These are phyloP conservation scores for Cercospora brassicicola DNA, from an alignment of 2,329 filamentous ascomycete genomes.

Conservation along the genomic window DNA sequence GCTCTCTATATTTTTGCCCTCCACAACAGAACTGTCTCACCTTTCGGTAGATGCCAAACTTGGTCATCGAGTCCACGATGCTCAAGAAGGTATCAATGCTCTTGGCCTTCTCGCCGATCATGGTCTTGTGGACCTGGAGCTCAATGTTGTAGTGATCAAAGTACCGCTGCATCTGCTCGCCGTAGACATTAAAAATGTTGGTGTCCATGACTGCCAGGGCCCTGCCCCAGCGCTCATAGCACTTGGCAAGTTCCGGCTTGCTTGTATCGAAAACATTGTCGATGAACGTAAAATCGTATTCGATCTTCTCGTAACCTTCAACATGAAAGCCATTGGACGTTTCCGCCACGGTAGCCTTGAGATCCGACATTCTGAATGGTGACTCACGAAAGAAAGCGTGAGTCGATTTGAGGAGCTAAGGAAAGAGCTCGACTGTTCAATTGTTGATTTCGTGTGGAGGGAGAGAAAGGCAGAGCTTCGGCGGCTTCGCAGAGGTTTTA, in stretches of 20 bases:
- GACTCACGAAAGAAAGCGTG: constrained; percentile 12
- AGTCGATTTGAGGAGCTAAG: constrained; percentile 13
- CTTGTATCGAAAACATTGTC: constrained; percentile 65
- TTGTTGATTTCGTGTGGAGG: constrained; percentile 5
- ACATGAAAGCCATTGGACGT: constrained; percentile 68
- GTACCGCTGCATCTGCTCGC: constrained; percentile 64
- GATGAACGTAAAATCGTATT: constrained; percentile 73
- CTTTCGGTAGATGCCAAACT: constrained; percentile 63
- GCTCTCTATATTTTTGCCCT: neutral
- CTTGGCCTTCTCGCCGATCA: constrained; percentile 75
- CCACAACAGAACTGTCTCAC: constrained; percentile 35
- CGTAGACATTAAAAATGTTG: constrained; percentile 70
- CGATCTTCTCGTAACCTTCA: constrained; percentile 72
- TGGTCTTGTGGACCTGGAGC: constrained; percentile 68
- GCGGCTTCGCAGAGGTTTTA: constrained; percentile 12
- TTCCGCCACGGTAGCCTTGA: constrained; percentile 65
- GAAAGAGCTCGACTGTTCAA: constrained; percentile 18
- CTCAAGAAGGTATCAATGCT: constrained; percentile 67
- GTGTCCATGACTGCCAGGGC: constrained; percentile 68
- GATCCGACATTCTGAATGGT: constrained; percentile 61
- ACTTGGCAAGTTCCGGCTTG: constrained; percentile 63
- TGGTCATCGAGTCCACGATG: constrained; percentile 72
- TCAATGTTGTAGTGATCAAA: constrained; percentile 64
- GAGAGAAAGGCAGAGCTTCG: neutral
- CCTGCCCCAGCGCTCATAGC: constrained; percentile 65